Evolutionary conservation across 768 basidiomycete genomes (phyloP), one percentile per base, ranked within the genome.

Genomic region (Podaxis sp.): DNA sequence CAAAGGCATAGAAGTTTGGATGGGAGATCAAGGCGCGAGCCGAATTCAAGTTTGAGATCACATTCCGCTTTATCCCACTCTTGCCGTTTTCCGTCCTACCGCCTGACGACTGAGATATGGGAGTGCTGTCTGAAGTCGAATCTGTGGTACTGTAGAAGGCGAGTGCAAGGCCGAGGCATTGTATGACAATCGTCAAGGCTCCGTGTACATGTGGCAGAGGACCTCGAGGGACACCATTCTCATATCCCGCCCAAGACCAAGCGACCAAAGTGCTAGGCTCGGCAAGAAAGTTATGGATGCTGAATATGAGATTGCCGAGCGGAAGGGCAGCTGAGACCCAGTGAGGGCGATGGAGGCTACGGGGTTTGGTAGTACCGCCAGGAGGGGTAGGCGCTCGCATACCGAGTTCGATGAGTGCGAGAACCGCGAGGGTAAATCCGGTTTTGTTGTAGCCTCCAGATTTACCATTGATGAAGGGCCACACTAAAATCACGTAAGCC

Each of bases 211-310:
- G 84, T 5, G 91, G 87, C 1, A 88, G 70, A 1, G 93, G 93
- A 0, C 93, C 93, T 53, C 75, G 81, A 36, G 86, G 80, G 3
- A 68, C 68, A 38, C 80, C 74, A 47, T 87, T 75, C 21, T 84
- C 81, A 64, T 88, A 95, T n/a, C 93, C 93, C 0, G 91, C 89
- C 93, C 93, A 95, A 1, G 90, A 88, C 89, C 91, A 93, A 18
- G 90, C 85, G 61, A 94, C 79, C 48, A 93, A 80, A 0, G 91
- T 91, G 64, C 86, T 88, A 1, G 89, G 76, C 60, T 95, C 93
- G 2, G 86, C 81, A 54, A 93, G 74, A 46, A 92, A 78, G 50
- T 83, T 86, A 66, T 93, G 89, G 0, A 93, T 68, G 11, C 82
- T 81, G 74, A 90, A 93, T 9, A 94, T 69, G 28, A 90, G 73